Percentiles rank a stretch among this genome's conserved stretches.
phyloP scores from a whole-genome alignment of 148 eudicot species.

The Rhododendron griersonianum region DNA sequence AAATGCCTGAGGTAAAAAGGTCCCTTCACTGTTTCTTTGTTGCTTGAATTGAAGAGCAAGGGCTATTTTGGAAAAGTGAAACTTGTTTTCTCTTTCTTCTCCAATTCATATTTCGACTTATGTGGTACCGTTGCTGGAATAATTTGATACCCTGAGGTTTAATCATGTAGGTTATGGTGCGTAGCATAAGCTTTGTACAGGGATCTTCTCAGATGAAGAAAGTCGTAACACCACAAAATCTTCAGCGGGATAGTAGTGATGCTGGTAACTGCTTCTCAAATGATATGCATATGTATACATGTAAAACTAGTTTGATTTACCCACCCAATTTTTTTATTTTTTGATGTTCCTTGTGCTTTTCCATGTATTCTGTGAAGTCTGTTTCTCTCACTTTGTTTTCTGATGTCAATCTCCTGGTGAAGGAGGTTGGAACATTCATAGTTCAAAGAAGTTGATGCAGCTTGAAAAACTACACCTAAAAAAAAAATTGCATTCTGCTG shows the following conservation, averaged over 20 bases:
- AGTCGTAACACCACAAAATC: background rate
- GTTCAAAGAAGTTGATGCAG: background rate
- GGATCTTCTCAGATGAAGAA: conserved; percentile 21
- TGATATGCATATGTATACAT: background rate
- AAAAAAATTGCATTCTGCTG: background rate
- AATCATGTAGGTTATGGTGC: conserved; percentile 40
- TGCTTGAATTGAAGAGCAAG: background rate
- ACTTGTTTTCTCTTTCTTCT: background rate
- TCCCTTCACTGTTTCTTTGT: background rate
- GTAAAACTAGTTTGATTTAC: background rate
- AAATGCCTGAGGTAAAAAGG: background rate
- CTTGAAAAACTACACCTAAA: background rate
- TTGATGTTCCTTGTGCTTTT: background rate
- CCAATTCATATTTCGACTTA: too few relatives aligned
- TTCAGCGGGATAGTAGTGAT: background rate
- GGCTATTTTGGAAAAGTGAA: background rate
- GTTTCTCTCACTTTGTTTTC: background rate
- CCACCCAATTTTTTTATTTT: background rate
- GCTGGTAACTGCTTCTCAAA: conserved; percentile 12
- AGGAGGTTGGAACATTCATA: background rate
- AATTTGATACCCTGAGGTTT: background rate
- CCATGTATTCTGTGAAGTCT: background rate
- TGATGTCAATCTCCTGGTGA: background rate
- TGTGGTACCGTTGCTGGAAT: background rate
- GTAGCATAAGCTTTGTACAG: conserved; percentile 41